phyloP scores from a whole-genome alignment of 2,329 filamentous ascomycete species.

The Chaetothyriales sp. region DNA sequence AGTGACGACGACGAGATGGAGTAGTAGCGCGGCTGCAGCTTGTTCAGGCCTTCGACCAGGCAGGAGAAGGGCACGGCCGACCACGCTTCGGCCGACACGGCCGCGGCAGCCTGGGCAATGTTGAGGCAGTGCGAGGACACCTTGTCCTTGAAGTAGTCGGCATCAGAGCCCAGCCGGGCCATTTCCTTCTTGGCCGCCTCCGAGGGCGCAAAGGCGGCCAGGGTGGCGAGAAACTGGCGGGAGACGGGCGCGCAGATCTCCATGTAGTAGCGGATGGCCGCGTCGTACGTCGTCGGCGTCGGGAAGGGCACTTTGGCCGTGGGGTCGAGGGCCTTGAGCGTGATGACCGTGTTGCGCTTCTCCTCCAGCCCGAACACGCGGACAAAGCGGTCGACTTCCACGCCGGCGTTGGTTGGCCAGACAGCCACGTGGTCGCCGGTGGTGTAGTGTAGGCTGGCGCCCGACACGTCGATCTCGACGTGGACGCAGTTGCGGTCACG shows the following conservation, averaged over 20 bases:
- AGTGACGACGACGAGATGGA: constrained; percentile 95
- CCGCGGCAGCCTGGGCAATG: constrained; percentile 70
- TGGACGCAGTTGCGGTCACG: constrained; percentile 92
- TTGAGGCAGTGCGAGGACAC: constrained; percentile 72
- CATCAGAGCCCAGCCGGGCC: constrained; percentile 76
- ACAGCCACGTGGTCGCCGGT: constrained; percentile 95
- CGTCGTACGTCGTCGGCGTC: constrained; percentile 90
- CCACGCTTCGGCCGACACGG: constrained; percentile 63
- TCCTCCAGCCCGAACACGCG: constrained; percentile 59
- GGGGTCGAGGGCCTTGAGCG: constrained; percentile 79
- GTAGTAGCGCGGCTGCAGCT: constrained; percentile 96
- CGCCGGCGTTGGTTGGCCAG: constrained; percentile 91
- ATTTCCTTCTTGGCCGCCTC: constrained; percentile 78
- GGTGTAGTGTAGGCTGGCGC: constrained; percentile 81
- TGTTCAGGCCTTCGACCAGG: constrained; percentile 83
- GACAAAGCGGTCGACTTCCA: constrained; percentile 82
- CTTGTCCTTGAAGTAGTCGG: constrained; percentile 86
- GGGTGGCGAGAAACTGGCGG: constrained; percentile 78
- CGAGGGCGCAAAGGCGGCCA: constrained; percentile 79
- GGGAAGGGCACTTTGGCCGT: constrained; percentile 97
- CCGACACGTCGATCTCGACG: constrained; percentile 83
- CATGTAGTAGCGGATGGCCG: constrained; percentile 86
- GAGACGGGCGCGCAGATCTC: constrained; percentile 93
- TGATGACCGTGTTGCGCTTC: constrained; percentile 71
- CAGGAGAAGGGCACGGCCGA: constrained; percentile 79